A percentile compares a stretch with the other conserved stretches of the same genome.
Evolutionary conservation across 257 asterid genomes (phyloP).

Genomic region (Fraxinus excelsior): DNA sequence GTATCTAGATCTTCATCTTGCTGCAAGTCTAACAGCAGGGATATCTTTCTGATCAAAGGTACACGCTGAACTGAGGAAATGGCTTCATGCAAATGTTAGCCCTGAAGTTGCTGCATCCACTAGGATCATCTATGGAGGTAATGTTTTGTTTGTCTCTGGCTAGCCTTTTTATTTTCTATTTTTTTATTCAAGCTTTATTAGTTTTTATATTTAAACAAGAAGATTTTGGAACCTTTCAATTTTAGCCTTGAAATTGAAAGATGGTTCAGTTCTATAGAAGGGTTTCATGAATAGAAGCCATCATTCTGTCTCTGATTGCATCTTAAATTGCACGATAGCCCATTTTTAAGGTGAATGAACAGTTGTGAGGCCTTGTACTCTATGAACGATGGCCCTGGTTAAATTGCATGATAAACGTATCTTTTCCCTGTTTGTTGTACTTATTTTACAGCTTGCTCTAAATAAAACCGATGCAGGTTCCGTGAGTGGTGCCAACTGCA

Average conservation of each 20-base stretch:
- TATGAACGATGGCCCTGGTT: neutral
- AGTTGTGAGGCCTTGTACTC: neutral
- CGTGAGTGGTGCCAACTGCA: conserved; percentile 83
- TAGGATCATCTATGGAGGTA: conserved; percentile 98
- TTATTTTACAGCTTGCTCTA: neutral
- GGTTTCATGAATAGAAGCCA: neutral
- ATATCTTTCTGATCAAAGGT: conserved; percentile 51
- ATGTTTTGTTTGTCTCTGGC: neutral
- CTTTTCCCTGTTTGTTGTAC: neutral
- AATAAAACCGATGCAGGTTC: conserved; percentile 54
- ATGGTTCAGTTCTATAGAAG: neutral
- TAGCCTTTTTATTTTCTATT: neutral
- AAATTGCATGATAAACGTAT: neutral
- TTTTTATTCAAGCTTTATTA: neutral
- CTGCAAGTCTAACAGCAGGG: conserved; percentile 13
- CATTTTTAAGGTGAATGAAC: neutral
- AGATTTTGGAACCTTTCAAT: neutral
- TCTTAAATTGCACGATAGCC: neutral
- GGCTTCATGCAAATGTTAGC: conserved; percentile 70
- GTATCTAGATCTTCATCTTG: neutral
- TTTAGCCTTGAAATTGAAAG: neutral
- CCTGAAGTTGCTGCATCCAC: conserved; percentile 80
- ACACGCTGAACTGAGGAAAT: conserved; percentile 86
- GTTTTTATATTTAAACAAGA: no score
- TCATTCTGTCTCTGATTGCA: neutral